These are phyloP conservation scores for Cucumis melo DNA, from an alignment of 306 rosid species.

Conservation along the genomic window DNA sequence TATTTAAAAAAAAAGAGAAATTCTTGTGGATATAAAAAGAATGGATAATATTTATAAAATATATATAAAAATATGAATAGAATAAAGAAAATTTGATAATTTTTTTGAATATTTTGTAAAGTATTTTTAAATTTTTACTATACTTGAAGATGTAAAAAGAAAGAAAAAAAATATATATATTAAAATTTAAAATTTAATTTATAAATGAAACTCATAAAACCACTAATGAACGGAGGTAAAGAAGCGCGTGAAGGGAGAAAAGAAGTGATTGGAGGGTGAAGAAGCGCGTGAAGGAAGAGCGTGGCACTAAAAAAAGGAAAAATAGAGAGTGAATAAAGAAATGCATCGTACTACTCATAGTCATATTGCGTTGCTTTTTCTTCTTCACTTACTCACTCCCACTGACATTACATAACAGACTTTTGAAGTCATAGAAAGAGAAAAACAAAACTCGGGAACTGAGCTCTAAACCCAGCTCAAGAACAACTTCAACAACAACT, in stretches of 20 bases:
- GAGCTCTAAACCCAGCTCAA: conserved; percentile 21
- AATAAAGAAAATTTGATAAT: too few relatives aligned
- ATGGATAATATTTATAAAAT: too few relatives aligned
- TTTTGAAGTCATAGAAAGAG: neutral
- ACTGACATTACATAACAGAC: conserved; percentile 19
- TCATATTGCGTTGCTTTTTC: conserved; percentile 6
- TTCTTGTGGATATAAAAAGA: too few relatives aligned
- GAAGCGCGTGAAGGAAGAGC: neutral
- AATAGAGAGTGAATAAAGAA: neutral
- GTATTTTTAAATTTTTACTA: too few relatives aligned
- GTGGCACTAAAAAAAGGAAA: neutral
- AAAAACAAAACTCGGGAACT: conserved; percentile 25
- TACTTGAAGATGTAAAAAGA: too few relatives aligned
- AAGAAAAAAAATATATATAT: too few relatives aligned
- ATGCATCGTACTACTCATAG: neutral
- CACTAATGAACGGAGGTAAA: too few relatives aligned
- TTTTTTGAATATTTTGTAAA: too few relatives aligned
- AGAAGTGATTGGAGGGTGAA: neutral
- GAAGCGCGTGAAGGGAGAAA: neutral
- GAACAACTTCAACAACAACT: neutral
- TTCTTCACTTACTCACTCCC: conserved; percentile 11
- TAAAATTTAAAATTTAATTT: too few relatives aligned
- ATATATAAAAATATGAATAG: too few relatives aligned
- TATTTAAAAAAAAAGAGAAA: too few relatives aligned
- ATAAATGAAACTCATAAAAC: too few relatives aligned